Conservation (phyloP, 441 rosid genomes). For the Rhodomyrtus psidioides region DNA sequence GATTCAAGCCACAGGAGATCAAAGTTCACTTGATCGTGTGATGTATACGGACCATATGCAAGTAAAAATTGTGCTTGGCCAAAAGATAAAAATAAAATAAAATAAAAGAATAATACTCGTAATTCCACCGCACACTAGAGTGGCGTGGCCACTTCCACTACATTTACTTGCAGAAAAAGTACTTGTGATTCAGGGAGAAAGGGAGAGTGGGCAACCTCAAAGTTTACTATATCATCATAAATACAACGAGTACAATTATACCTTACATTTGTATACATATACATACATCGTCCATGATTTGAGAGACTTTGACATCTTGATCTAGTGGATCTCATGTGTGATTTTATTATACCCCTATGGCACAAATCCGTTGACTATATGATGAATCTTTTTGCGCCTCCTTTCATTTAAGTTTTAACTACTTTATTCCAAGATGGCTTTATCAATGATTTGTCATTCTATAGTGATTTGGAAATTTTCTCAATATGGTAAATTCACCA, state of each 20-base stretch:
- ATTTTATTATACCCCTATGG: neutral
- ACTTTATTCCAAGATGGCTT: neutral
- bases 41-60: neutral
- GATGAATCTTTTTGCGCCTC: neutral
- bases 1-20: neutral
- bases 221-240: neutral
- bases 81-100: neutral
- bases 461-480: neutral
- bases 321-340: neutral
- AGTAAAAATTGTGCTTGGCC: neutral
- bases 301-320: neutral
- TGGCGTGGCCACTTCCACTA: neutral
- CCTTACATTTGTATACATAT: neutral
- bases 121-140: fast-evolving
- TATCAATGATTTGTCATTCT: neutral
- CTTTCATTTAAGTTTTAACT: neutral
- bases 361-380: fast-evolving
- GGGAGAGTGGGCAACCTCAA: neutral
- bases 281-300: neutral
- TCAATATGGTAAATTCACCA: neutral
- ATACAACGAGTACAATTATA: neutral
- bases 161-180: fast-evolving
- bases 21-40: neutral
- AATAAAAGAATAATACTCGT: neutral
- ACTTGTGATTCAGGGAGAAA: neutral